Base-by-base conservation (phyloP, 495 filamentous ascomycete genomes). In the Aspergillus ellipticus region DNA sequence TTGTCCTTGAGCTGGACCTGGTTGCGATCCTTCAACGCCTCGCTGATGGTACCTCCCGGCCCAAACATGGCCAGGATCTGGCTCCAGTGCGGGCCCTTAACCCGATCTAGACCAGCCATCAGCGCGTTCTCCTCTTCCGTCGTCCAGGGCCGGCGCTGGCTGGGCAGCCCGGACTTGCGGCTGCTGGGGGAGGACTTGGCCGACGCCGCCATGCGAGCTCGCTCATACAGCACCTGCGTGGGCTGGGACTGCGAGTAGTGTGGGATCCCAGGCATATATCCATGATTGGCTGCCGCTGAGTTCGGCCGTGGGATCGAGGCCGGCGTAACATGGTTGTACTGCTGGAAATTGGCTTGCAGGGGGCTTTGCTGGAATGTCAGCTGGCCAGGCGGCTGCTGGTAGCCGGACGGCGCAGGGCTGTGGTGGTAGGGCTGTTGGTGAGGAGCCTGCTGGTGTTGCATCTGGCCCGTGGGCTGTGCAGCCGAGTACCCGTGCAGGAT, bases 1-100 rank as follows among this genome's bases (percentile, higher is more conserved):
- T 97, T 97, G 65, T 97, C 92, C 65, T 97, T 97, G 13, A 97
- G 77, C 64, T 97, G 92, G 0, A 97, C 93, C 66, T 97, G 92
- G 48, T 92, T 96, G 39, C 92, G 84, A 61, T 96, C 93, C 61
- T 95, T 96, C 33, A 97, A 77, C 5, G 90, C 86, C 58, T 94
- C 87, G 48, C 86, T 92, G 51, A 94, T 82, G 3, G 85, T 87
- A 4, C 92, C 92, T 31, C 89, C 89, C 0, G 83, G 82, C 0
- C 92, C 92, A 63, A 92, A 96, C 64, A 97, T 84, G 11, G 86
- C 85, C 3, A 97, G 77, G 33, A 97, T 97, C 66, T 96, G 92
- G 58, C 88, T 92, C 92, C 92, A 97, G 60, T 97, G 93, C 47
- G 92, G 92, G 0, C 92, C 92, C 66, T 91, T 91, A 24, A 97